Percentiles rank a stretch among this genome's conserved stretches.
Conservation (phyloP, 805 yeast species). For the Lipomyces orientalis region DNA sequence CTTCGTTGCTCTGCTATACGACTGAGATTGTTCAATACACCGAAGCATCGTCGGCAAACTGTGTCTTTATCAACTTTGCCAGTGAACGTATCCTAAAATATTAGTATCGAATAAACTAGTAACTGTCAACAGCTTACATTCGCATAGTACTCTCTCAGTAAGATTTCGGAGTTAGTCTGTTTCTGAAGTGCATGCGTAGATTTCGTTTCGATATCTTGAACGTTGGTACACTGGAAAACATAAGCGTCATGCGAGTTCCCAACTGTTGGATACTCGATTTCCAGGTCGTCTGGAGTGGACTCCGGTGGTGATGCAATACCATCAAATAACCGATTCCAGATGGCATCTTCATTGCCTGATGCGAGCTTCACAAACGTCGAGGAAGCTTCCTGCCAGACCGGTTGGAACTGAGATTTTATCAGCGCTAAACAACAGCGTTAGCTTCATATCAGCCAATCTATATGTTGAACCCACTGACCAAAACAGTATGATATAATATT, state of each 20-base stretch:
- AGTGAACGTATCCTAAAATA: constrained; percentile 10
- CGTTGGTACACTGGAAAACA: constrained; percentile 22
- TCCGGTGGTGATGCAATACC: constrained; percentile 14
- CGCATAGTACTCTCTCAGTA: constrained; percentile 5
- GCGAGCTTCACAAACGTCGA: constrained; percentile 61
- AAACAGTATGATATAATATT: constrained; percentile 18
- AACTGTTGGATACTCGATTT: background rate
- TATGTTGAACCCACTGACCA: constrained; percentile 18
- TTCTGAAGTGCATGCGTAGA: constrained; percentile 1
- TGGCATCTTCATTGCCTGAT: constrained; percentile 38
- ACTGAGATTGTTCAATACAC: constrained; percentile 64
- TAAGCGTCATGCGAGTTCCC: constrained; percentile 1
- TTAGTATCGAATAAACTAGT: background rate
- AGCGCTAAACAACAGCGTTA: constrained; percentile 62
- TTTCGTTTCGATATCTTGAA: constrained; percentile 17
- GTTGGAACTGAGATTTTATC: constrained; percentile 75
- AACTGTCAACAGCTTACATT: constrained; percentile 1
- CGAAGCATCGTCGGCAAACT: constrained; percentile 46
- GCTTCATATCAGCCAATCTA: background rate
- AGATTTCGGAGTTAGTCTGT: background rate
- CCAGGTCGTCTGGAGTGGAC: background rate
- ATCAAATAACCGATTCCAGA: constrained; percentile 22
- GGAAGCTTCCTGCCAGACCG: constrained; percentile 79
- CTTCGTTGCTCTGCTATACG: constrained; percentile 71
- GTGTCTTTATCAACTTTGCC: constrained; percentile 12